Percentiles rank a stretch among this genome's conserved stretches.
These are phyloP conservation scores for Candida lessepsii DNA, from an alignment of 805 yeast species.

Conservation along the genomic window DNA sequence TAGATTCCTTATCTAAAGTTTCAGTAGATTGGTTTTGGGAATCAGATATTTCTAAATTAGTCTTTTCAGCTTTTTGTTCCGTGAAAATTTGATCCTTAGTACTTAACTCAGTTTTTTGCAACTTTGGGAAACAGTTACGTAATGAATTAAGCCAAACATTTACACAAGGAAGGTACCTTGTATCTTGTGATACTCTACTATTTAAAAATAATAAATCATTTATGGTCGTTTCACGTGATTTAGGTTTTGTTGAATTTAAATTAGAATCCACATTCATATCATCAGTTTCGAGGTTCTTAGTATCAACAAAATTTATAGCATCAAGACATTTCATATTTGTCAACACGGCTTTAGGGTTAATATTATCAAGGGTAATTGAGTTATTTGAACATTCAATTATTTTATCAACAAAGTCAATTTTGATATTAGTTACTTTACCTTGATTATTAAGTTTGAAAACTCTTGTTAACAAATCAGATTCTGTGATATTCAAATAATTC, in stretches of 20 bases:
- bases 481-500: conserved; percentile 18
- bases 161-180: neutral
- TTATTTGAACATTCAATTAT: conserved; percentile 8
- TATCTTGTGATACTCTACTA: neutral
- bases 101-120: conserved; percentile 24
- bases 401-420: conserved; percentile 29
- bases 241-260: neutral
- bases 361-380: conserved; percentile 3
- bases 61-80: conserved; percentile 28
- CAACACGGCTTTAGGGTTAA: conserved; percentile 19
- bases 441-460: conserved; percentile 27
- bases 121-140: conserved; percentile 26
- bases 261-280: conserved; percentile 10
- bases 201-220: conserved; percentile 8
- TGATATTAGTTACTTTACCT: conserved; percentile 29
- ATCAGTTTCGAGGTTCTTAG: neutral
- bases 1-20: neutral
- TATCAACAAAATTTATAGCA: conserved; percentile 13
- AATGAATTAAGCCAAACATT: conserved; percentile 16
- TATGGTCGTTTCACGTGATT: conserved; percentile 1
- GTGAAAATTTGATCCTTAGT: conserved; percentile 37
- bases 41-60: neutral
- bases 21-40: neutral
- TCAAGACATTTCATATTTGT: conserved; percentile 24
- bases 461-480: conserved; percentile 26